Evolutionary conservation across 2,329 filamentous ascomycete genomes (phyloP), one percentile per base, ranked within the genome.

Genomic region (Sarocladium oryzae): DNA sequence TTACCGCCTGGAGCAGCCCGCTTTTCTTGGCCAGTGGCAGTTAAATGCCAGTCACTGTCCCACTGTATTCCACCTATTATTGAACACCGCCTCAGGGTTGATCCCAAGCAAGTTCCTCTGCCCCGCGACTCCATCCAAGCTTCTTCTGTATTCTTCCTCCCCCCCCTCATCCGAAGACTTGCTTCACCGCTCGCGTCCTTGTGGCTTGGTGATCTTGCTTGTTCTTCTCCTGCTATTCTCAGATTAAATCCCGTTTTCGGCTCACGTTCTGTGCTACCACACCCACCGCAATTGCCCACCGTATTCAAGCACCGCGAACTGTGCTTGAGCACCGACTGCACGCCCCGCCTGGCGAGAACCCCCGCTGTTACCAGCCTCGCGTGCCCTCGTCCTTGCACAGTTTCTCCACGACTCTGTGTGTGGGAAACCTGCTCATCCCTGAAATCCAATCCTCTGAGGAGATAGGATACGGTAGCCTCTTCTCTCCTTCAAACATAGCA

Each of bases 291-390:
- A 36, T 16, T 20, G 8, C 6, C 16, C 7, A 43, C 23, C 24
- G 21, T 15, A 4, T 18, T 16, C 15, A 32, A 13, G 4, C 28
- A 16, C 26, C 43, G 26, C 43, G 43, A 48, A 23, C 43, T 26
- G 26, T 48, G 40, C 43, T 48, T 26, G 43, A 10, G 26, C 24
- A 32, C 16, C 24, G 43, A 33, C 26, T 48, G 21, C 40, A 45
- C 43, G 43, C 43, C 43, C 43, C 43, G 43, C 43, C 28, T n/a
- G 18, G 43, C 43, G 33, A 48, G 24, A n/a, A 48, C 28, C 43
- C 43, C 43, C 43, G 43, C 43, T 48, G 43, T 48, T 26, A 48
- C 43, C 43, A 48, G n/a, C 43, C 43, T 48, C 43, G 43, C 28
- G 26, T 48, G 43, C 43, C 40, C 40, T 43, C 40, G 40, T 26